These are phyloP conservation scores for Leccinum boreale DNA, from an alignment of 768 basidiomycete species.

Conservation along the genomic window DNA sequence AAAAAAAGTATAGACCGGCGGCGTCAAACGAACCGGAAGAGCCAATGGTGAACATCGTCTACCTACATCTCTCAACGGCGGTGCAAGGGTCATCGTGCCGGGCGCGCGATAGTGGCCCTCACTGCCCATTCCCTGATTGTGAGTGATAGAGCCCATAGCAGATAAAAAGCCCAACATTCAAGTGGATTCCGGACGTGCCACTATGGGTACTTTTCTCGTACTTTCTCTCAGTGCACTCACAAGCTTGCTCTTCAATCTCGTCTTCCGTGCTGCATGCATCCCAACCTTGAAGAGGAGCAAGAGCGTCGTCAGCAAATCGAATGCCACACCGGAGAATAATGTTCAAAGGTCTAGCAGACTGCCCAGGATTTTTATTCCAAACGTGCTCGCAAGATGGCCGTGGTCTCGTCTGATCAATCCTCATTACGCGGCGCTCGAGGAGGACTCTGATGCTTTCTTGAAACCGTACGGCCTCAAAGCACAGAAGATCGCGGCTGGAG, in stretches of 20 bases:
- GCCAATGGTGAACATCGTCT: neutral
- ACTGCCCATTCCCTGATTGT: neutral
- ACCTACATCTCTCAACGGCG: neutral
- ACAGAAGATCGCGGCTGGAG: neutral
- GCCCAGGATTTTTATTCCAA: neutral
- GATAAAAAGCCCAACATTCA: neutral
- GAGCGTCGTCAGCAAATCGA: neutral
- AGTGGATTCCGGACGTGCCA: neutral
- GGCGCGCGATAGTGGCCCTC: neutral
- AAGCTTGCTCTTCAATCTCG: neutral
- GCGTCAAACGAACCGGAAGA: neutral
- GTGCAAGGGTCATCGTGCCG: neutral
- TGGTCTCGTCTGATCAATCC: neutral
- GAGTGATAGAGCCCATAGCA: neutral
- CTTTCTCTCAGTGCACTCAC: neutral
- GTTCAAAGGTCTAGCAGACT: neutral
- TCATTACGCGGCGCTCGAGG: neutral
- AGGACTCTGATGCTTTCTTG: neutral
- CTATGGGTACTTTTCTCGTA: neutral
- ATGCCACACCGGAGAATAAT: neutral
- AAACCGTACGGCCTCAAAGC: neutral
- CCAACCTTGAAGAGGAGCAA: neutral
- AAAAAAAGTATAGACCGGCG: neutral
- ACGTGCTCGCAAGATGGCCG: neutral
- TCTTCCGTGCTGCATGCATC: neutral